Evolutionary conservation across 768 basidiomycete genomes (phyloP), one percentile per base, ranked within the genome.

Genomic region (Trametes punicea): DNA sequence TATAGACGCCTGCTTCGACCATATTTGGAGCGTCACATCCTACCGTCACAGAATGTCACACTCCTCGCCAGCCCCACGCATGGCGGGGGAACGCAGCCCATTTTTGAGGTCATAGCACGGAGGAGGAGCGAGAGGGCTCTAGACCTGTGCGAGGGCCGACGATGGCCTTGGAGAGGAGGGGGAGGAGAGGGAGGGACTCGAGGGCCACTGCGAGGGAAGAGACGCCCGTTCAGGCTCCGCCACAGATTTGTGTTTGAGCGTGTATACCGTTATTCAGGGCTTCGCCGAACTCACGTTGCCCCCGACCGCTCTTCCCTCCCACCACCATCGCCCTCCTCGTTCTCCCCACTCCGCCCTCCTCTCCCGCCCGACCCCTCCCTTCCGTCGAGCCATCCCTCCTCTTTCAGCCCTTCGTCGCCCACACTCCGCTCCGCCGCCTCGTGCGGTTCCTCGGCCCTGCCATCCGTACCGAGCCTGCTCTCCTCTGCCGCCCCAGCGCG

Each of bases 281-380:
- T 59, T 59, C 53, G 50, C 62, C 62, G 62, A 63, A 52, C 62
- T 59, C 57, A 59, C 62, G 57, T 60, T 59, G 56, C 57, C 62
- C 61, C 58, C 55, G 63, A 51, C 55, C 55, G 55, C 51, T 61
- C 64, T 63, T 60, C 58, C 56, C 62, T 61, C 56, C 64, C 60
- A 63, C 64, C 62, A 65, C 64, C 62, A 62, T 48, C 57, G 44
- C 61, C 65, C 58, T 54, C 60, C 48, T 56, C 62, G 45, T 36
- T 65, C 62, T 55, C 54, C 55, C 52, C 47, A 27, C 33, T 38
- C 47, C 44, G 52, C 36, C 60, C 51, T 41, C 55, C 44, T 46
- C 53, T 29, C 55, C 46, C 57, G 52, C 62, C 58, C 59, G 63
- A 59, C 51, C 65, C 61, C 48, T 52, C 53, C 51, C 45, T 55